phyloP scores from a whole-genome alignment of 1,284 basidiomycete genomes.

The Trametes versicolor region DNA sequence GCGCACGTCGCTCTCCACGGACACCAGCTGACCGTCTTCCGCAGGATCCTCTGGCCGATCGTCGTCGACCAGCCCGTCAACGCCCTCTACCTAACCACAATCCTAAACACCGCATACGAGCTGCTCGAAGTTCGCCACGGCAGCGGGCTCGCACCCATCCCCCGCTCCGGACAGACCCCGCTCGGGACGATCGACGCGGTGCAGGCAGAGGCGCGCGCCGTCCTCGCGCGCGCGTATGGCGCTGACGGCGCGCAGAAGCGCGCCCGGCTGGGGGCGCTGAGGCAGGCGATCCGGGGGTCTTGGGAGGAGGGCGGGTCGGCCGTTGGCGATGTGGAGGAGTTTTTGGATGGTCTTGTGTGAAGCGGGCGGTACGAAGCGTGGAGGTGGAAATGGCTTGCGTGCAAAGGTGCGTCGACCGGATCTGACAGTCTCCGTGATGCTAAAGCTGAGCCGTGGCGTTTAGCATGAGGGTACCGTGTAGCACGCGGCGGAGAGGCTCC shows the following conservation, averaged over 20 bases:
- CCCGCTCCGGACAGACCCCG: slow-evolving; percentile 30
- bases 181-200: slow-evolving; percentile 33
- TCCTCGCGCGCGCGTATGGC: slow-evolving; percentile 34
- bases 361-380: too few relatives aligned
- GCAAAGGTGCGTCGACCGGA: too few relatives aligned
- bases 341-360: too few relatives aligned
- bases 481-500: too few relatives aligned
- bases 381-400: too few relatives aligned
- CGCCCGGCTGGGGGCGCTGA: slow-evolving; percentile 22
- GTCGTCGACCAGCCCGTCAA: slow-evolving; percentile 38
- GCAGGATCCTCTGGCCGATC: slow-evolving; percentile 37
- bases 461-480: too few relatives aligned
- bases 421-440: too few relatives aligned
- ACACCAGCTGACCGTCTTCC: background rate
- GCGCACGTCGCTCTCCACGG: too few relatives aligned
- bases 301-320: background rate
- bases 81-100: slow-evolving; percentile 31
- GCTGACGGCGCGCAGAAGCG: slow-evolving; percentile 33
- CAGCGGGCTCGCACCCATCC: slow-evolving; percentile 32
- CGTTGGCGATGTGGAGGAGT: too few relatives aligned
- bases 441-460: too few relatives aligned
- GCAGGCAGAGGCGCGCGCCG: slow-evolving; percentile 23
- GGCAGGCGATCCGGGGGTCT: background rate
- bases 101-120: slow-evolving; percentile 39
- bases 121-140: slow-evolving; percentile 41